Base-by-base conservation (phyloP, 176 grass and related monocot genomes). In the Triticum timopheevii region DNA sequence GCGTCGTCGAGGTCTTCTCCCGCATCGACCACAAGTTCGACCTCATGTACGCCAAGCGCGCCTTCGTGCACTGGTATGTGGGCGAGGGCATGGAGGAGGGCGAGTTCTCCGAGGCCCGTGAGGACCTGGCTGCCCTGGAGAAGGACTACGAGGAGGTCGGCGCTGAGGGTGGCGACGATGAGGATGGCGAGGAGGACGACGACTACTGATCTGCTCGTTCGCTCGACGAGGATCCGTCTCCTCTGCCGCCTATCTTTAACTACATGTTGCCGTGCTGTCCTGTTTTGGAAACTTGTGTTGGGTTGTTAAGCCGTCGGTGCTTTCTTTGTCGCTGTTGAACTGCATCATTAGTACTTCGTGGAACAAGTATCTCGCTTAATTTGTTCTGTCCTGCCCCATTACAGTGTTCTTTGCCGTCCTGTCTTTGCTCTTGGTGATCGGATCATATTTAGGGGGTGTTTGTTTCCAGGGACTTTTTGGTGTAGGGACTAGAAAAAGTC, bases 11-110 rank as follows among this genome's bases (percentile, higher is more conserved):
- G 87, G 94, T 96, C 69, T 96, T 96, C 82, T 84, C 89, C 16
- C 89, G 94, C 82, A 96, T 96, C 28, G 90, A 96, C 83, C 87
- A 90, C 89, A 96, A 96, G 84, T 96, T 96, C 42, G 94, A 96
- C 81, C 94, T 93, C 34, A 96, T 96, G 94, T 96, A 96, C 30
- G 91, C 94, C 52, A 96, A 96, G 85, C 88, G 94, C 0, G 91
- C 94, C 34, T 89, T 89, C 47, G 88, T 85, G 6, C 88, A 89
- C 77, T 89, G 88, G 83, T 89, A 81, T 22, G 83, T 89, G 0
- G 83, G 88, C 1, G 88, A 89, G 83, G 88, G 88, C 35, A 89
- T 89, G 88, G 88, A 89, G 69, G 83, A 89, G 22, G 83, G 83
- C 0, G 88, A 89, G 83, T 89, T 89, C 78, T 85, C 88, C 0